A percentile compares a stretch with the other conserved stretches of the same genome.
These are phyloP conservation scores for Sugiyamaella xylanicola DNA, from an alignment of 1,139 yeast genomes.

Conservation along the genomic window DNA sequence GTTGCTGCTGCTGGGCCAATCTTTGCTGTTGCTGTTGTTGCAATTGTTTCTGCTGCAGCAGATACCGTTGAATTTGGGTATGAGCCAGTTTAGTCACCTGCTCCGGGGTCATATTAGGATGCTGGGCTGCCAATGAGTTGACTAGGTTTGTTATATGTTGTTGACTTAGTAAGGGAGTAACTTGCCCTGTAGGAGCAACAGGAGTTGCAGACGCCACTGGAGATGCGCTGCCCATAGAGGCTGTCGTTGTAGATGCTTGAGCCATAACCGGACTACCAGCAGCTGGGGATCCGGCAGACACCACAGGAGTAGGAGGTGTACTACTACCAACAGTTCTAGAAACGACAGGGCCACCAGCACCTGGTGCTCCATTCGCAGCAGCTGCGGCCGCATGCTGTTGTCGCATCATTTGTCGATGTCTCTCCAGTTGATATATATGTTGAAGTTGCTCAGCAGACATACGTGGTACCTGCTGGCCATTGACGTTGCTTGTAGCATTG, in stretches of 20 bases:
- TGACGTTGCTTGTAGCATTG: constrained; percentile 19
- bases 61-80: constrained; percentile 58
- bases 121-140: constrained; percentile 66
- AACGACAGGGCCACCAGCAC: constrained; percentile 33
- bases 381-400: constrained; percentile 25
- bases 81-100: constrained; percentile 76
- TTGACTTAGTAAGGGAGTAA: constrained; percentile 18
- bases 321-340: constrained; percentile 33
- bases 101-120: constrained; percentile 68
- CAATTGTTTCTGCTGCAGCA: constrained; percentile 39
- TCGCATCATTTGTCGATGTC: constrained; percentile 27
- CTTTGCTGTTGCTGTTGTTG: constrained; percentile 41
- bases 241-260: background rate
- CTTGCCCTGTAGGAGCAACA: constrained; percentile 17
- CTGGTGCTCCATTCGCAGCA: constrained; percentile 11
- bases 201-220: constrained; percentile 11
- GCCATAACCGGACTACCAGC: constrained; percentile 8
- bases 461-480: constrained; percentile 32
- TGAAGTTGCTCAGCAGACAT: constrained; percentile 28
- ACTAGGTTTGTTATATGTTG: constrained; percentile 68
- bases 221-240: background rate
- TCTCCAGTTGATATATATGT: constrained; percentile 29
- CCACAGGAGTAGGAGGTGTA: constrained; percentile 26
- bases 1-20: constrained; percentile 34
- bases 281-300: constrained; percentile 7